Evolutionary conservation across 495 filamentous ascomycete genomes (phyloP).

Genomic region (Aspergillus sparsus): DNA sequence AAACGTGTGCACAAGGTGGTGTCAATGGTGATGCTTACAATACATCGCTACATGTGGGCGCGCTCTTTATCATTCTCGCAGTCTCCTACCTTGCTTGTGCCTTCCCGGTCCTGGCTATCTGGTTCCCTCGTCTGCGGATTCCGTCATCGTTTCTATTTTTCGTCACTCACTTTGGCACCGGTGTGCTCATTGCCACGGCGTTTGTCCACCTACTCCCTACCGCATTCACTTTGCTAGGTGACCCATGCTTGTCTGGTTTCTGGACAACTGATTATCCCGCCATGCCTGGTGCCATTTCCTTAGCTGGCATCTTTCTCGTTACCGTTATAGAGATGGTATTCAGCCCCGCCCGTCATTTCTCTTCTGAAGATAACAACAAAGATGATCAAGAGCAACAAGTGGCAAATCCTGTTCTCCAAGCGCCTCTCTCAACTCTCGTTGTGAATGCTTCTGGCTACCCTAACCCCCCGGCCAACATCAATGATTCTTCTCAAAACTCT

Average conservation of each 20-base stretch:
- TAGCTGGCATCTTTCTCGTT: conserved; percentile 66
- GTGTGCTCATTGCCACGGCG: conserved; percentile 80
- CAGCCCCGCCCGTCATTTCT: conserved; percentile 35
- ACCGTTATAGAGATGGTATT: conserved; percentile 72
- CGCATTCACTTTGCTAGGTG: conserved; percentile 69
- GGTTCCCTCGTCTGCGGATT: conserved; percentile 38
- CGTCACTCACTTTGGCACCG: conserved; percentile 77
- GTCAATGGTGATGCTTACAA: conserved; percentile 47
- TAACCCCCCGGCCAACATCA: not conserved
- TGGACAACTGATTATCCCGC: conserved; percentile 69
- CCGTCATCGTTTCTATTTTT: conserved; percentile 57
- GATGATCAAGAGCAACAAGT: conserved; percentile 5
- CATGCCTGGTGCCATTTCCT: conserved; percentile 68
- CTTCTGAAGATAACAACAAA: conserved; percentile 12
- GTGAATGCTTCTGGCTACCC: not conserved
- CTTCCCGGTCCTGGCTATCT: conserved; percentile 43
- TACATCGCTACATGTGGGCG: conserved; percentile 63
- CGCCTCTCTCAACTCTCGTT: not conserved
- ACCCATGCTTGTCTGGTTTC: conserved; percentile 67
- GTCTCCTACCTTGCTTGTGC: conserved; percentile 57
- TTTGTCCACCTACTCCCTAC: conserved; percentile 80
- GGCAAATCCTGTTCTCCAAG: not conserved
- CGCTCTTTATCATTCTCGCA: conserved; percentile 64
- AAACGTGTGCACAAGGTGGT: conserved; percentile 31
- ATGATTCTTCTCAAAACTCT: not conserved